Evolutionary conservation across 1,139 yeast genomes (phyloP).

Genomic region (Blastobotrys indianensis): DNA sequence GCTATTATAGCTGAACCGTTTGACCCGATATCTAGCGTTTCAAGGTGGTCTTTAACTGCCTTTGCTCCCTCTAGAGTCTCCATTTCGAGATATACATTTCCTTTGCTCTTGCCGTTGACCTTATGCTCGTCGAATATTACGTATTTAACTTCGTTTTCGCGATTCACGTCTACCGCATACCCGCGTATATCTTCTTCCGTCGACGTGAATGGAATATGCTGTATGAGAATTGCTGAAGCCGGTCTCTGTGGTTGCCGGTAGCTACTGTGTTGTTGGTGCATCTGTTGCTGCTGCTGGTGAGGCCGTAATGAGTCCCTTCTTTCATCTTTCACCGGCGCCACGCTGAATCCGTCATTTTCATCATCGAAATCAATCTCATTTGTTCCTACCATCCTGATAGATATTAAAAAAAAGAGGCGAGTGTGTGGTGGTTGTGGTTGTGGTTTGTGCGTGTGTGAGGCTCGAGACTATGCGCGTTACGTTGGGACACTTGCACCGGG

Average conservation of each 20-base stretch:
- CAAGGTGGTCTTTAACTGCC: slow-evolving; percentile 1
- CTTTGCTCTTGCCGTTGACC: slow-evolving; percentile 33
- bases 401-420: no score
- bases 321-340: background rate
- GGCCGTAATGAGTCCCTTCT: background rate
- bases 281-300: background rate
- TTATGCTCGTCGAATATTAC: slow-evolving; percentile 32
- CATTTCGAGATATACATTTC: slow-evolving; percentile 23
- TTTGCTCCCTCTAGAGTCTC: slow-evolving; percentile 15
- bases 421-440: no score
- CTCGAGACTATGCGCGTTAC: background rate
- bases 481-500: slow-evolving; percentile 1
- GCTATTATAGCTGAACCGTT: background rate
- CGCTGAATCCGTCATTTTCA: slow-evolving; percentile 22
- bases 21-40: background rate
- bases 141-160: slow-evolving; percentile 22
- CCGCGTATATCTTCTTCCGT: slow-evolving; percentile 33
- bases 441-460: background rate
- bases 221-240: slow-evolving; percentile 3
- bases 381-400: background rate
- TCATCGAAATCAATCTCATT: slow-evolving; percentile 28
- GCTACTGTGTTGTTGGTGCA: background rate
- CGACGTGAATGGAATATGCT: slow-evolving; percentile 31
- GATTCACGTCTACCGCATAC: slow-evolving; percentile 26
- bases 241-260: slow-evolving; percentile 1